Evolutionary conservation across 352 stramenopile genomes (phyloP), one percentile per base, ranked within the genome.

Genomic region (Nothophytophthora sp.): DNA sequence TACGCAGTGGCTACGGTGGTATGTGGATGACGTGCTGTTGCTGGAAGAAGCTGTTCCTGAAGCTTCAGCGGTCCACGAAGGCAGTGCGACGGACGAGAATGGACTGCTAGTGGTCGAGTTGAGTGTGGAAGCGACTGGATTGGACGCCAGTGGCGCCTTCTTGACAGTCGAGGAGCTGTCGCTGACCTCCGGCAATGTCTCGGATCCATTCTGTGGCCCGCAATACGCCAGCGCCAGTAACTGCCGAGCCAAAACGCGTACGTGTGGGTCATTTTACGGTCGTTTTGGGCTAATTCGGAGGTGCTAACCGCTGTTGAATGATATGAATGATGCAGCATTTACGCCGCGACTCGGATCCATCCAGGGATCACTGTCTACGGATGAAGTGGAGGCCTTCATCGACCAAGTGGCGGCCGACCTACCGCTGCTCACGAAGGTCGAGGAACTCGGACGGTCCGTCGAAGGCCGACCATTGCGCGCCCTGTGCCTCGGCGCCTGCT

Each of bases 401-500:
- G 57, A 86, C 19, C 56, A 81, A 39, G 62, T 70, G 0, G 38
- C 57, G 5, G 42, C 49, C 13, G 53, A 45, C 19, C 78, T 86
- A 25, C 76, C 83, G 0, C 23, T 51, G 1, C 74, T 91, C 24
- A 67, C 74, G 2, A 74, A 63, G 43, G 35, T 86, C 5, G 78
- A 90, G 28, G 44, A 74, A 1, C 76, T 95, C 12, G 85, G 85
- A 1, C 43, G 30, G 8, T 91, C 85, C 2, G 59, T 81, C 3
- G 69, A 93, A 49, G 75, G 72, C 3, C 72, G 80, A 18, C 70
- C 73, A 16, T 53, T 95, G 4, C 63, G 73, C 38, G 81, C 82
- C 2, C 63, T 95, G 8, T 95, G 85, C 46, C 19, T 95, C 5
- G 85, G 85, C 6, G 68, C 65, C 0, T 95, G 82, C 33, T 16